Base-by-base conservation (phyloP, 2,329 filamentous ascomycete species). In the Eutypella sp. region DNA sequence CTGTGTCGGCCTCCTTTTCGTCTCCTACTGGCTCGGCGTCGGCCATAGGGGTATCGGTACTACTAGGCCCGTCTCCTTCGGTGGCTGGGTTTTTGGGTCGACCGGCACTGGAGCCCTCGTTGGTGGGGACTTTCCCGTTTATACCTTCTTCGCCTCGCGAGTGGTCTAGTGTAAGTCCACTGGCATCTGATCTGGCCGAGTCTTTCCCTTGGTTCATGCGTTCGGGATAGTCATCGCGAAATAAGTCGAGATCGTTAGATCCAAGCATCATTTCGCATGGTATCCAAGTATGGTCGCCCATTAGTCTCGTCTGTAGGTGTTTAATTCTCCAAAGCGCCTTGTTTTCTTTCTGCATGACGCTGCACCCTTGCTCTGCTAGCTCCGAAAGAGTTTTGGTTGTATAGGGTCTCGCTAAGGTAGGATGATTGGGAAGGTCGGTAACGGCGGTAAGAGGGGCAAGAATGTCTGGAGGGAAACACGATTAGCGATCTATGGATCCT, bases 321-420 rank as follows among this genome's bases (percentile, higher is more conserved):
- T 89, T 89, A 40, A 89, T 82, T 56, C 80, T 82, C 79, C 84
- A 88, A 10, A 92, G 69, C 5, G 83, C 82, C 22, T 73, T 72
- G 51, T 86, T 86, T 61, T 93, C 89, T 59, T 85, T 85, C 47
- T 87, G 81, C 71, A 89, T 81, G 55, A 88, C 84, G 46, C 79
- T 75, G 53, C 81, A 78, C 45, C 82, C 84, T 65, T 91, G 83
- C 38, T 74, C 73, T 16, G 84, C 80, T 45, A 95, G 76, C 52
- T 87, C 79, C 41, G 80, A 83, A 16, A 93, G 74, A 10, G 85
- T 87, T 54, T 80, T 83, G 41, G 85, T 88, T 13, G 76, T 84
- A 62, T 89, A 93, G 0, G 88, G 82, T 54, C 82, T 75, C 49
- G 85, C 88, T 34, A 91, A 72, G 20, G 85, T 85, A 42, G 87